Percentiles rank a stretch among this genome's conserved stretches.
These are phyloP conservation scores for Cladosporium colombiae DNA, from an alignment of 2,329 filamentous ascomycete species.

Conservation along the genomic window DNA sequence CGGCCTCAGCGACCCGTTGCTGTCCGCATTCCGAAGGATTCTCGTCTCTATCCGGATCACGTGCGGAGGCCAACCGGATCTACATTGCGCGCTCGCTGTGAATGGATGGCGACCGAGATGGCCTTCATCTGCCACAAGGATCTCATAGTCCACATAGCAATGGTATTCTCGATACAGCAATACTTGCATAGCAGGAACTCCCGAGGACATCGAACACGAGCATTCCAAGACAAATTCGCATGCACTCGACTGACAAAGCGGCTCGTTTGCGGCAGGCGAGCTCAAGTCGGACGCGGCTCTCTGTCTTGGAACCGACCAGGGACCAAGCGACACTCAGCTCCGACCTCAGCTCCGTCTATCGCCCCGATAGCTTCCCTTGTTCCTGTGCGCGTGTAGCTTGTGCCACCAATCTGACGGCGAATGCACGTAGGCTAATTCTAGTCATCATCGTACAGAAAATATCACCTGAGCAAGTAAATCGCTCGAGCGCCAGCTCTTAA, in stretches of 20 bases:
- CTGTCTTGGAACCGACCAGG: not conserved
- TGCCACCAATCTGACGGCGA: conserved; percentile 13
- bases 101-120: not conserved
- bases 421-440: conserved; percentile 7
- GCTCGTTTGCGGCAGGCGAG: conserved; percentile 4
- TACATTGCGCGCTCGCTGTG: not conserved
- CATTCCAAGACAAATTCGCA: not conserved
- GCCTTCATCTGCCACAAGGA: not conserved
- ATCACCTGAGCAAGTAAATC: conserved; percentile 17
- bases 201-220: not conserved
- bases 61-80: not conserved
- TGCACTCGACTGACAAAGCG: not conserved
- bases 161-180: not conserved
- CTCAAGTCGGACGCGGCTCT: conserved; percentile 4
- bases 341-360: conserved; percentile 2
- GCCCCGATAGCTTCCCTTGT: conserved; percentile 3
- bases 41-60: not conserved
- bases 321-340: not conserved
- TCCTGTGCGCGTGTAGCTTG: not conserved
- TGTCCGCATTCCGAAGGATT: conserved; percentile 6
- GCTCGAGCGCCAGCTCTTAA: not conserved
- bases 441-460: conserved; percentile 9
- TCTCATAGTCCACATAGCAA: not conserved
- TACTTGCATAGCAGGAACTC: not conserved
- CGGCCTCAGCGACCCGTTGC: not conserved